These are phyloP conservation scores for Kitagawia praeruptora DNA, from an alignment of 129 eudicot species.

Conservation along the genomic window DNA sequence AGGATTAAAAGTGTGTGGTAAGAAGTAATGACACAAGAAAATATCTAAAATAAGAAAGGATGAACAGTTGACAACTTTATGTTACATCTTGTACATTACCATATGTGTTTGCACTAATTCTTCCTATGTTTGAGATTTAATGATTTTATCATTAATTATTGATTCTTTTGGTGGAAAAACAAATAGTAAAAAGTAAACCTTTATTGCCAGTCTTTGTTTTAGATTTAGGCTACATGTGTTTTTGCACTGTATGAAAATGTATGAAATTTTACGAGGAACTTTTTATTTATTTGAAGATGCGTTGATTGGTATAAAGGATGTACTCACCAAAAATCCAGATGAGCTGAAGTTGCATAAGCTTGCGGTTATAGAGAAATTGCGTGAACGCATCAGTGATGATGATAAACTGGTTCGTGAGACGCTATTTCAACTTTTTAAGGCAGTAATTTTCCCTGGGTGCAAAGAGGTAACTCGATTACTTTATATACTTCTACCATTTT, in stretches of 20 bases:
- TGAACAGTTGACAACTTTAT: neutral
- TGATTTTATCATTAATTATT: too few species aligned
- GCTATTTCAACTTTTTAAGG: constrained; percentile 73
- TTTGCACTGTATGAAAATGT: neutral
- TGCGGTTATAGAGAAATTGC: constrained; percentile 76
- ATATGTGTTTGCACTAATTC: neutral
- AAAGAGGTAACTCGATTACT: constrained; percentile 33
- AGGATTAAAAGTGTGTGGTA: neutral
- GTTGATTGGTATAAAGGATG: constrained; percentile 66
- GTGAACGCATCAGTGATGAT: constrained; percentile 92
- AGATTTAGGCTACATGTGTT: neutral
- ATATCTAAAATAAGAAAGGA: neutral
- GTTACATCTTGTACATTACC: neutral
- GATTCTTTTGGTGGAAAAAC: neutral
- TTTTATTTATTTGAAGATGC: constrained; percentile 50
- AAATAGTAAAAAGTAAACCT: neutral
- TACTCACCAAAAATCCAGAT: constrained; percentile 58
- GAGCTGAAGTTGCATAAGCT: constrained; percentile 76
- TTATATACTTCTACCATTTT: neutral
- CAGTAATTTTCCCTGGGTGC: constrained; percentile 63
- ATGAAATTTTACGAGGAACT: constrained; percentile 13
- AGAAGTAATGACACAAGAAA: neutral
- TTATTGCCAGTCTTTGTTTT: neutral
- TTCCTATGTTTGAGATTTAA: neutral
- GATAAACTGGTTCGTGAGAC: constrained; percentile 88